Evolutionary conservation across 1,139 yeast species (phyloP), one percentile per base, ranked within the genome.

Genomic region (Starmera stellimalicola): DNA sequence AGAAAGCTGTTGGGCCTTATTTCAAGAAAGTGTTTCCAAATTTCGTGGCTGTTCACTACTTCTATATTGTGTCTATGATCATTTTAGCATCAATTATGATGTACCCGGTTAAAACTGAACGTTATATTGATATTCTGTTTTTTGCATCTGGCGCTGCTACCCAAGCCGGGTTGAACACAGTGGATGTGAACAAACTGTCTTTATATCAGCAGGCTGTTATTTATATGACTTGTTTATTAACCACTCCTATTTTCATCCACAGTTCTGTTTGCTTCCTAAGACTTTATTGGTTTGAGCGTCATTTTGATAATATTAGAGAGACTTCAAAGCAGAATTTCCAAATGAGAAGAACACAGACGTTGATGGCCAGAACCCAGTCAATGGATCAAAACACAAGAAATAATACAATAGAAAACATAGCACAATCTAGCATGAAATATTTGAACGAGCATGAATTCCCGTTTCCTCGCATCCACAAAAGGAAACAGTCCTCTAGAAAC

Each of bases 231-330:
- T 61, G 93, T 24, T 65, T 75, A 43, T 46, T 85, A 16, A 72
- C 94, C 3, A 88, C 95, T 1, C 97, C 97, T 1, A 84, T 91
- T 17, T 81, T 82, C 52, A 85, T 93, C 38, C 94, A 91, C 55
- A 77, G 94, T 1, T 70, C 77, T 1, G 62, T 91, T 28, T 76
- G 85, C 15, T 76, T 85, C 45, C 64, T 88, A n/a, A 68, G 97
- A 34, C 62, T 91, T 31, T 84, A 82, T 53, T 83, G 94, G 82
- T 91, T 84, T 57, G 95, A 88, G 52, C 70, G 87, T 42, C 73
- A 81, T 47, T 87, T 93, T 55, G 91, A 84, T 52, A 74, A 79
- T 44, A 88, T 93, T 50, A 79, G 79, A 44, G 74, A 68, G 37
- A 68, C 70, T 35, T 83, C 95, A 16, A 82, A 81, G 50, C 54